Percentiles rank a stretch among this genome's conserved stretches.
Conservation (phyloP, 1,284 basidiomycete species). For the Farysia itapuensis region DNA sequence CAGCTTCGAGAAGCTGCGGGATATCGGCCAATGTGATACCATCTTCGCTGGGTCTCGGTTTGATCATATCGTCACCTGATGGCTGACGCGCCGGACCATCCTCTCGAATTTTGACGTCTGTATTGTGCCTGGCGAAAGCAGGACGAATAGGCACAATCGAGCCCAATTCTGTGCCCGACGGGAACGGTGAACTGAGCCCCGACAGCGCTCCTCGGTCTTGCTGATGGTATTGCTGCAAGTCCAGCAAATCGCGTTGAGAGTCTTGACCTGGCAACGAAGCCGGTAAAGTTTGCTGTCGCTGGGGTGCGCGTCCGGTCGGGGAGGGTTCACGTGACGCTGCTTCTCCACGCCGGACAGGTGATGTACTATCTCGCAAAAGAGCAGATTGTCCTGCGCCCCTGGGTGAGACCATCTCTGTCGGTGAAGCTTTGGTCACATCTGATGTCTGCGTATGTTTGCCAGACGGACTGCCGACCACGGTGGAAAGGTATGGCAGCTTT, state of each 20-base stretch:
- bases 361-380: slow-evolving; percentile 16
- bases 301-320: slow-evolving; percentile 9
- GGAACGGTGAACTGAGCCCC: slow-evolving; percentile 14
- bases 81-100: slow-evolving; percentile 63
- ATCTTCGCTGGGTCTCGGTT: slow-evolving; percentile 67
- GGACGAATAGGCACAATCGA: slow-evolving; percentile 68
- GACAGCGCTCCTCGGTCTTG: slow-evolving; percentile 15
- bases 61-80: slow-evolving; percentile 45
- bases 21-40: slow-evolving; percentile 95
- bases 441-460: slow-evolving; percentile 59
- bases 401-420: slow-evolving; percentile 32
- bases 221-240: slow-evolving; percentile 4
- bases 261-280: slow-evolving; percentile 3
- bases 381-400: slow-evolving; percentile 18
- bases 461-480: slow-evolving; percentile 91
- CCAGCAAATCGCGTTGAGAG: slow-evolving; percentile 3
- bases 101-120: slow-evolving; percentile 84
- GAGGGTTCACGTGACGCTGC: slow-evolving; percentile 22
- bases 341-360: slow-evolving; percentile 21
- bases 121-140: slow-evolving; percentile 76
- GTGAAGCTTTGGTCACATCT: slow-evolving; percentile 30
- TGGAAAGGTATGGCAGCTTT: slow-evolving; percentile 86
- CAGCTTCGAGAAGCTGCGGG: slow-evolving; percentile 85
- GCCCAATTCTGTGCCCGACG: slow-evolving; percentile 19
- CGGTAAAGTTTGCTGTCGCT: slow-evolving; percentile 10